Percentiles rank a stretch among this genome's conserved stretches.
These are phyloP conservation scores for Fagopyrum tataricum DNA, from an alignment of 148 eudicot genomes.

Conservation along the genomic window DNA sequence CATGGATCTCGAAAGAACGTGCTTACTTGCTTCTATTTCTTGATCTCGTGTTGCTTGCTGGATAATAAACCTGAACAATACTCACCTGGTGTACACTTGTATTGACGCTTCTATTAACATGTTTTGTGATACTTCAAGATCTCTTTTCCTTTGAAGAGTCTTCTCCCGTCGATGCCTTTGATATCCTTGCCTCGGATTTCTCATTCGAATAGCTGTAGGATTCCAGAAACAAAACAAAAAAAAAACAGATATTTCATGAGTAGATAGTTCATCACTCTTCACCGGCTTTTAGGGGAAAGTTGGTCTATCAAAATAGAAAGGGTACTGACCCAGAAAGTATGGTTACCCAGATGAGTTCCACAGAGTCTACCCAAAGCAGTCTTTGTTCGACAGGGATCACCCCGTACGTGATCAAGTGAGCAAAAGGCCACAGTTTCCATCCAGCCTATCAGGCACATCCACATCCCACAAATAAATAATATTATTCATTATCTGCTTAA, in stretches of 20 bases:
- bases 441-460: slow-evolving; percentile 36
- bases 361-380: slow-evolving; percentile 63
- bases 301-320: background rate
- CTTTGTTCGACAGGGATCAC: slow-evolving; percentile 61
- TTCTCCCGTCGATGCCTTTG: background rate
- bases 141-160: background rate
- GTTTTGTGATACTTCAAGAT: background rate
- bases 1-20: background rate
- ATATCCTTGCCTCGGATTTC: slow-evolving; percentile 14
- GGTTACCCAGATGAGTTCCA: slow-evolving; percentile 64
- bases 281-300: background rate
- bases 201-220: slow-evolving; percentile 15
- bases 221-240: too few relatives aligned
- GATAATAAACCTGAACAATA: too few relatives aligned
- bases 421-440: slow-evolving; percentile 73
- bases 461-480: background rate
- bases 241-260: background rate
- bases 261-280: background rate
- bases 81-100: background rate
- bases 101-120: background rate
- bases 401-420: slow-evolving; percentile 56
- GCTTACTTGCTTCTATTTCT: background rate
- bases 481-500: background rate
- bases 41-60: background rate
- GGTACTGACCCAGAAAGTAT: slow-evolving; percentile 49